Evolutionary conservation across 2,329 filamentous ascomycete genomes (phyloP).

Genomic region (Apiospora malaysiana): DNA sequence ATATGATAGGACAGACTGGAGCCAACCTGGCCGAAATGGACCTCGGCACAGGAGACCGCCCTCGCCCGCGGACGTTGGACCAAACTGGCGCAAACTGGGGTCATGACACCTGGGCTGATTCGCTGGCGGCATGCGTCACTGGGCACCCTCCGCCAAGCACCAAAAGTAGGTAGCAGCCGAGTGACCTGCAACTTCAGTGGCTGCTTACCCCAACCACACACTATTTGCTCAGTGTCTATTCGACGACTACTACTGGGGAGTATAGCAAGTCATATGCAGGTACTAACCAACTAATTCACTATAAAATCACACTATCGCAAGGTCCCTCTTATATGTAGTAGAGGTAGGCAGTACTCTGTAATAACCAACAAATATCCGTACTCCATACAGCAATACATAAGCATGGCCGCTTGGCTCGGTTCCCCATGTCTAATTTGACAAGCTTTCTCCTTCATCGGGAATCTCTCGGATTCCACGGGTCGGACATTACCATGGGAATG

Average conservation of each 20-base stretch:
- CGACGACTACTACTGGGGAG: neutral
- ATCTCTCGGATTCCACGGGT: slow-evolving; percentile 12
- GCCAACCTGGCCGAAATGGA: slow-evolving; percentile 6
- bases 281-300: neutral
- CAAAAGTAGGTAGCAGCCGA: neutral
- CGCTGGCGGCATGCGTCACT: slow-evolving; percentile 4
- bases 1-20: slow-evolving; percentile 8
- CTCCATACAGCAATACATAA: neutral
- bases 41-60: slow-evolving; percentile 16
- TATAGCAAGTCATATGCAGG: neutral
- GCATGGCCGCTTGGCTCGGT: slow-evolving; percentile 7
- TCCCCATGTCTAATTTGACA: neutral
- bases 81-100: slow-evolving; percentile 12
- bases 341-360: neutral
- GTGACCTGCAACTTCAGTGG: neutral
- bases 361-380: too few relatives aligned
- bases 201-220: neutral
- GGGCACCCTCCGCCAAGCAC: neutral
- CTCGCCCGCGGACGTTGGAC: neutral
- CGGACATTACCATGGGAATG: neutral
- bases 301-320: neutral
- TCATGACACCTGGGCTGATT: slow-evolving; percentile 6
- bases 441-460: slow-evolving; percentile 11
- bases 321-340: neutral
- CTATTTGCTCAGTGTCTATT: neutral